These are phyloP conservation scores for Magnolia officinalis DNA, from an alignment of 164 flowering plant genomes.

Conservation along the genomic window DNA sequence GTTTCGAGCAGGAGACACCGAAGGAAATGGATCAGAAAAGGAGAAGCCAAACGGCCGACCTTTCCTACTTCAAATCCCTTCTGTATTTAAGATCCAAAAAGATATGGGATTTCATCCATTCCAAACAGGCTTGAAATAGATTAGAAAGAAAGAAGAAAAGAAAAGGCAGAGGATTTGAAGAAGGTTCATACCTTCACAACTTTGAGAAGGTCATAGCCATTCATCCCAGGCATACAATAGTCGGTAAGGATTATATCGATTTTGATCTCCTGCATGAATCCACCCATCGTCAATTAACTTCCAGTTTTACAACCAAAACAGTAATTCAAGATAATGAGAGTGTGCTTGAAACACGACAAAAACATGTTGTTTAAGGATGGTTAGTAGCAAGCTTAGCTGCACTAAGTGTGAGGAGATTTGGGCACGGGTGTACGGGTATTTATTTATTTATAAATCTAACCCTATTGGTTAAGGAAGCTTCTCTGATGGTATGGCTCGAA, in stretches of 20 bases:
- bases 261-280: constrained; percentile 19
- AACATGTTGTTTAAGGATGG: no score
- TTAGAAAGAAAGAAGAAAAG: not conserved
- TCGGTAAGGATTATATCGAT: constrained; percentile 30
- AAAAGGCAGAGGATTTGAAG: not conserved
- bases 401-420: no score
- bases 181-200: constrained; percentile 18
- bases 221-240: constrained; percentile 31
- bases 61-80: not conserved
- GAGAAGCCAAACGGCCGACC: not conserved
- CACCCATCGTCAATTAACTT: not conserved
- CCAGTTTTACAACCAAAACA: not conserved
- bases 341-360: no score
- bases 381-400: no score
- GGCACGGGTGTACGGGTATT: no score
- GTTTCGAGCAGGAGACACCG: not conserved
- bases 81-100: no score
- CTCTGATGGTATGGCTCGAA: no score
- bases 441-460: no score
- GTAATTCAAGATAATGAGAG: no score
- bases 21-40: not conserved
- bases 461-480: no score
- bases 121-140: not conserved
- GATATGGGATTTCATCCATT: no score
- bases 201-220: constrained; percentile 28